Evolutionary conservation across 176 grass and related monocot species (phyloP), one percentile per base, ranked within the genome.

Genomic region (Bonia amplexicaulis): DNA sequence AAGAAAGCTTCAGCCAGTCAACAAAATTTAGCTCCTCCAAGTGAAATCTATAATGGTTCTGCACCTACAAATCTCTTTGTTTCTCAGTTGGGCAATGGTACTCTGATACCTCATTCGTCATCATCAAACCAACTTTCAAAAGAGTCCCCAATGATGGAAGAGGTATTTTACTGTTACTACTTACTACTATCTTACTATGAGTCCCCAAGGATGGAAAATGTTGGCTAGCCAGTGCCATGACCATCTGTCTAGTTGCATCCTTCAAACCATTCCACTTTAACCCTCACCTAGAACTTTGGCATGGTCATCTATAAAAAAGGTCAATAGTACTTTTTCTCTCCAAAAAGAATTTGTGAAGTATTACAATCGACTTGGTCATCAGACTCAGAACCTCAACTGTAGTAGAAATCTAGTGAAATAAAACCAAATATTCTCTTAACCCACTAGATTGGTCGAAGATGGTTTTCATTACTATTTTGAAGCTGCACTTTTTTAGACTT

Each of bases 1-100:
- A 90, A 85, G 29, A 95, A 88, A 85, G 73, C 79, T 69, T 95
- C 92, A 40, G 66, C 89, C 20, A 98, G 96, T 87, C 96, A 95
- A 71, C 96, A 98, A 51, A 98, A 95, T 64, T 85, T 98, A 33
- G 78, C 86, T 71, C 89, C 90, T 78, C 87, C 87, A 93, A 80
- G 26, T 65, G 96, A 99, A 85, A 67, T 86, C 44, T 93, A 91
- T 72, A 99, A 99, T 89, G 96, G 96, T 78, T 95, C 96, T 55
- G 82, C 64, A 2, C 96, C 89, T 49, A 96, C 96, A 33, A 92
- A 94, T 87, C 84, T 94, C 23, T 99, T 99, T 71, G 90, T 99
- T 64, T 96, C 96, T 77, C 81, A 94, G 58, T 85, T 99, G 76
- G 96, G 93, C 48, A 96, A 94, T 82, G 96, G 91, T 31, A 99